Evolutionary conservation across 257 asterid genomes (phyloP), one percentile per base, ranked within the genome.

Genomic region (Thymus quinquecostatus): DNA sequence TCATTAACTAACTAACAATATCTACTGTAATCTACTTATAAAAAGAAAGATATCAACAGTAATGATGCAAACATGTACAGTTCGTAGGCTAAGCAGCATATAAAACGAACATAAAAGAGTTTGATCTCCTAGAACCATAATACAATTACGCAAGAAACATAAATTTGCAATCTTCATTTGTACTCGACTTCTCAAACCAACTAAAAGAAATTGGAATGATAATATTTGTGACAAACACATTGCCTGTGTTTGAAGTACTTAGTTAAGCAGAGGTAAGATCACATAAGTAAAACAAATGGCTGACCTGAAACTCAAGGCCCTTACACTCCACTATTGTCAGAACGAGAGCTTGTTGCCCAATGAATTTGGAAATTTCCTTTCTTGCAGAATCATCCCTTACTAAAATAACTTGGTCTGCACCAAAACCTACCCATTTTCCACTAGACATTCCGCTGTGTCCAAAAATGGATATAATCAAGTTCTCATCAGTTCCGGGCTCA

Each of bases 231-330:
- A 21, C 21, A 21, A 21, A 21, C 21, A 21, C 21, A 21, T 21
- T 21, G 21, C 21, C 21, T 21, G 21, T 21, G 21, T 21, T 21
- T 21, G 21, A 21, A 21, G 21, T 21, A 21, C 0, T 21, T 21
- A 21, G 21, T 21, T 21, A 21, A 21, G 21, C 21, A 21, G 21
- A 21, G 21, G 21, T 21, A 21, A 21, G 21, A 21, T 21, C 21
- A 21, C 21, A 21, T 21, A 21, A 21, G 21, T 21, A 21, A 21
- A 21, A 21, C 21, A n/a, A 75, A 3, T 14, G 45, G 21, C 75
- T 48, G 43, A 82, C 96, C 86, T 90, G 87, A 77, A 87, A 89
- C 58, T 87, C 96, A 0, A 89, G 82, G 51, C 96, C 96, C 72
- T 89, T 87, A 87, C 89, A 83, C 63, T 89, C 96, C 21, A 83